A percentile compares a stretch with the other conserved stretches of the same genome.
phyloP scores from a whole-genome alignment of 768 basidiomycete species.

The Suillus subluteus region DNA sequence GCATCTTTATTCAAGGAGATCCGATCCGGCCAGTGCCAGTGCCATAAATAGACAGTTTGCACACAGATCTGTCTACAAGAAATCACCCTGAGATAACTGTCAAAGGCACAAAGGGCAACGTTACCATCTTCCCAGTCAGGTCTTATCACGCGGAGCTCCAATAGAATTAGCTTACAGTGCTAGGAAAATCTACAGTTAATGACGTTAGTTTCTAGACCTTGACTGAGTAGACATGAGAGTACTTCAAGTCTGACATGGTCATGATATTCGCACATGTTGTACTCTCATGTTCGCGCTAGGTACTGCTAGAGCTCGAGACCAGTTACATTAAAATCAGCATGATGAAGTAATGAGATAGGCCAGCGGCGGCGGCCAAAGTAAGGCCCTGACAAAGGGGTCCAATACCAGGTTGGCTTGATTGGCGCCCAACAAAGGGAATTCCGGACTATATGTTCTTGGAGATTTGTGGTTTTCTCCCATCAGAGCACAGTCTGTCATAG shows the following conservation, averaged over 20 bases:
- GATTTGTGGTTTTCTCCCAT: not conserved
- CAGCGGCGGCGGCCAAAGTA: not conserved
- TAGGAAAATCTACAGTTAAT: not conserved
- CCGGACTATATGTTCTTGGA: not conserved
- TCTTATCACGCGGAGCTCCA: not conserved
- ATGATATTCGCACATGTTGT: not conserved
- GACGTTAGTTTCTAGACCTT: not conserved
- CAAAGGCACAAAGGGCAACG: conserved; percentile 3
- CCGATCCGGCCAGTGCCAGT: not conserved
- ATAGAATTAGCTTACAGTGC: not conserved
- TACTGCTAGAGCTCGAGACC: not conserved
- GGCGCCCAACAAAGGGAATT: not conserved
- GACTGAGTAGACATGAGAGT: not conserved
- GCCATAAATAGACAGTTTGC: conserved; percentile 2
- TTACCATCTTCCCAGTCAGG: not conserved
- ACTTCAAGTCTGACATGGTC: not conserved
- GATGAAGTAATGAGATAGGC: not conserved
- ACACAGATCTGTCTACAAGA: conserved; percentile 6
- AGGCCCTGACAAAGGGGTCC: not conserved
- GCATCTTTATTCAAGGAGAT: not conserved
- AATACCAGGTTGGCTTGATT: not conserved
- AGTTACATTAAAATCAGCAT: not conserved
- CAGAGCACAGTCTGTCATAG: not conserved
- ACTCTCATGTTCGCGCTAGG: not conserved
- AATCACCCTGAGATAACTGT: not conserved